Conservation (phyloP, 2,329 filamentous ascomycete species). For the Westerdykella ornata region DNA sequence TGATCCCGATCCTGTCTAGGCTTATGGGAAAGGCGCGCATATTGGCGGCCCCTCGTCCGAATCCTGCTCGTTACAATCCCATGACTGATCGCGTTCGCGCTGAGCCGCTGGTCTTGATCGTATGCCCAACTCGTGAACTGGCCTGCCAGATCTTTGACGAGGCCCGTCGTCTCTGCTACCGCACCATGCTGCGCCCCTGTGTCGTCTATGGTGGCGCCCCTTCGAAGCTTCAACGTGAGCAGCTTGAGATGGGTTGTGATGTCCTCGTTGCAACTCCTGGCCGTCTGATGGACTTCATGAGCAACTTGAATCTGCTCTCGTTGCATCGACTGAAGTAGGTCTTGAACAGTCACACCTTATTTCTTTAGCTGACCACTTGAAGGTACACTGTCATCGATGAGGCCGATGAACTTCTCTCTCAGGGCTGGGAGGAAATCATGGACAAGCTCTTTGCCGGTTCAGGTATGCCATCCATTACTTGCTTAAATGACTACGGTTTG, state of each 20-base stretch:
- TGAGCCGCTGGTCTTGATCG: conserved; percentile 79
- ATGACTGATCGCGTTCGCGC: conserved; percentile 55
- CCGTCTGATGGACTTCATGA: conserved; percentile 77
- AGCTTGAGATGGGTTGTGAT: conserved; percentile 80
- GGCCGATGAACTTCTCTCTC: conserved; percentile 82
- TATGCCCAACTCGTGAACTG: conserved; percentile 82
- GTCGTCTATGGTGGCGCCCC: conserved; percentile 84
- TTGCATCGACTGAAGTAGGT: conserved; percentile 69
- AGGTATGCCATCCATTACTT: conserved; percentile 52
- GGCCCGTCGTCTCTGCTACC: conserved; percentile 84
- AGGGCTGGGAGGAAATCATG: conserved; percentile 73
- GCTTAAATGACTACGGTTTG: neutral
- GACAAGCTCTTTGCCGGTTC: conserved; percentile 70
- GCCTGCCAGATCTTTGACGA: conserved; percentile 95
- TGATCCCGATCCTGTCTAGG: conserved; percentile 81
- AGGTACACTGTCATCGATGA: conserved; percentile 77
- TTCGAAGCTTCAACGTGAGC: conserved; percentile 58
- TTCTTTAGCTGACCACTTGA: conserved; percentile 1
- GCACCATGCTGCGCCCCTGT: conserved; percentile 87
- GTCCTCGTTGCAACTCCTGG: conserved; percentile 83
- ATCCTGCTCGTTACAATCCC: conserved; percentile 51
- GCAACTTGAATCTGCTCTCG: conserved; percentile 60
- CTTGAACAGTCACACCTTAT: neutral
- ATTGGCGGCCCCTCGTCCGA: conserved; percentile 70
- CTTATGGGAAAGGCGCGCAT: conserved; percentile 95